Conservation (phyloP, 352 stramenopile species). For the Phytophthora europaea region DNA sequence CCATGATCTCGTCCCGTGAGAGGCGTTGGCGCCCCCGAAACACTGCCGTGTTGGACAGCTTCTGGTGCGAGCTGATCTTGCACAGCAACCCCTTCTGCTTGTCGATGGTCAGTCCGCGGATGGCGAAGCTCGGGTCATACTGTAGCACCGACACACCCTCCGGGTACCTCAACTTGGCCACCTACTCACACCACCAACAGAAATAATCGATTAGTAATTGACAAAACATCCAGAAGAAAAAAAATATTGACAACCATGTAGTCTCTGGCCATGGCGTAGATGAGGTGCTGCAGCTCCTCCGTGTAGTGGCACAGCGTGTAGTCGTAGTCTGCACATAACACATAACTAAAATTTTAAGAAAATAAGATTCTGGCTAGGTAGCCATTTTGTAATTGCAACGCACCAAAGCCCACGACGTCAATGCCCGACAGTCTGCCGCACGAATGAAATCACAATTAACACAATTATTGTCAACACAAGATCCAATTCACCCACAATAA, state of each 20-base stretch:
- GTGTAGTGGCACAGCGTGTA: conserved; percentile 96
- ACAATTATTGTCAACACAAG: too few relatives aligned
- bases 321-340: conserved; percentile 88
- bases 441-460: conserved; percentile 1
- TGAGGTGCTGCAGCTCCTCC: conserved; percentile 92
- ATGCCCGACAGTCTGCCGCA: conserved; percentile 61
- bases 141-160: conserved; percentile 75
- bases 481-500: background rate
- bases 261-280: conserved; percentile 93
- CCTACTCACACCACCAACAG: conserved; percentile 21
- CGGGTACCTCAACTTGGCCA: conserved; percentile 89
- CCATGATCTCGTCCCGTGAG: conserved; percentile 81
- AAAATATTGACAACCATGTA: conserved; percentile 56
- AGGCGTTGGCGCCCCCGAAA: conserved; percentile 91
- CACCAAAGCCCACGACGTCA: conserved; percentile 81
- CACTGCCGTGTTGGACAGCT: conserved; percentile 84
- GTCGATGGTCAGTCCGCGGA: conserved; percentile 94
- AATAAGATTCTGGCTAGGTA: background rate
- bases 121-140: conserved; percentile 93
- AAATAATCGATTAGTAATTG: background rate
- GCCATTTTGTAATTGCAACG: background rate
- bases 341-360: background rate
- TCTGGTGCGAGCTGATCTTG: conserved; percentile 96
- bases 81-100: conserved; percentile 94
- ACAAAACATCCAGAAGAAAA: too few relatives aligned